Evolutionary conservation across 169 alveolate species (phyloP).

Genomic region (Prorocentrum cordatum): DNA sequence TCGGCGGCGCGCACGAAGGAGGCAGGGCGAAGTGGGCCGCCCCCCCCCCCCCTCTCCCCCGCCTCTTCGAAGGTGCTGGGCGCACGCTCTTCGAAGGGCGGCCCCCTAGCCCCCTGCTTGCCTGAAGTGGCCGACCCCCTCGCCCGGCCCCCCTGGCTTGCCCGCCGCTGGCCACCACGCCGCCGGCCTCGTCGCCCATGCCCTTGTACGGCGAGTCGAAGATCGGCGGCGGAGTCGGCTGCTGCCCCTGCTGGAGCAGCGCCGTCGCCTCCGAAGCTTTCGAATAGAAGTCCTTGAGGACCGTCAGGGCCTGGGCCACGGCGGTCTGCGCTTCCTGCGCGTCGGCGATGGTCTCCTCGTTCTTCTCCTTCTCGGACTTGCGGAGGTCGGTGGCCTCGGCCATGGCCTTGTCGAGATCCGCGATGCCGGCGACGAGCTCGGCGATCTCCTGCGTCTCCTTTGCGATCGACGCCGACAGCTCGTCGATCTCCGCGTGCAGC

Average conservation of each 20-base stretch:
- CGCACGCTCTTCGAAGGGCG: too few species aligned
- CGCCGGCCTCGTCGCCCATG: slow-evolving; percentile 34
- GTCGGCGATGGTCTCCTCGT: not conserved
- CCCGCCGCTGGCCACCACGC: slow-evolving; percentile 45
- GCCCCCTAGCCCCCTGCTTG: too few species aligned
- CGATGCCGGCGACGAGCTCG: not conserved
- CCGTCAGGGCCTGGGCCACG: not conserved
- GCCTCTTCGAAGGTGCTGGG: too few species aligned
- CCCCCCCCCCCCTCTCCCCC: too few species aligned
- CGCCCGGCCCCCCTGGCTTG: too few species aligned
- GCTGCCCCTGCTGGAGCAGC: not conserved
- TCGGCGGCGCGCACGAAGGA: too few species aligned
- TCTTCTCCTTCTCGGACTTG: not conserved
- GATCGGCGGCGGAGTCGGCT: not conserved
- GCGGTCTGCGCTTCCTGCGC: not conserved
- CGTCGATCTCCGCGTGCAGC: slow-evolving; percentile 16
- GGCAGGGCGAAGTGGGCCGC: too few species aligned
- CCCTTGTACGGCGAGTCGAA: slow-evolving; percentile 14
- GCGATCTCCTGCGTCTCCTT: not conserved
- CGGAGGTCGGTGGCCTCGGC: not conserved
- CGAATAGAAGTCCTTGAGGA: slow-evolving; percentile 28
- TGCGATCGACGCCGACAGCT: not conserved
- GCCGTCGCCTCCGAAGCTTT: slow-evolving; percentile 21
- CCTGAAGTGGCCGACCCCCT: too few species aligned
- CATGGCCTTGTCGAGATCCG: not conserved